A percentile compares a stretch with the other conserved stretches of the same genome.
Conservation (phyloP, 2,329 filamentous ascomycete genomes). For the Talaromyces pinophilus region DNA sequence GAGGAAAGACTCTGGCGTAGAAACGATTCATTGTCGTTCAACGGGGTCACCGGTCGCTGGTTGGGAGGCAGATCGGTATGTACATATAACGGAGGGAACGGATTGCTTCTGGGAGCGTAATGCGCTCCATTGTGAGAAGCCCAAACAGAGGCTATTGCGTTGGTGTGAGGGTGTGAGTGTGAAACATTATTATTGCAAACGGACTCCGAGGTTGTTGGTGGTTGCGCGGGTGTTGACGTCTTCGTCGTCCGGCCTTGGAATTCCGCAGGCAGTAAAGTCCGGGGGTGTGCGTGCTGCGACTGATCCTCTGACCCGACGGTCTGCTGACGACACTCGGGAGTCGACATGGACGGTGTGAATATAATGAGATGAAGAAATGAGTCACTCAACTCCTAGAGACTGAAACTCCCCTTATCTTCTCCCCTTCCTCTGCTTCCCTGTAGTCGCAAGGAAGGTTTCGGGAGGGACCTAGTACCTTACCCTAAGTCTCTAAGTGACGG, state of each 20-base stretch:
- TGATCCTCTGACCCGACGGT: conserved; percentile 21
- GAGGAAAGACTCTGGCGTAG: conserved; percentile 46
- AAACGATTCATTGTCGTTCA: conserved; percentile 36
- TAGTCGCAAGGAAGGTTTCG: conserved; percentile 4
- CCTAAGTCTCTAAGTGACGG: conserved; percentile 6
- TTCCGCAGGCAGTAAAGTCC: conserved; percentile 15
- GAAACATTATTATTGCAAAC: conserved; percentile 20
- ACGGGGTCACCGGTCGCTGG: conserved; percentile 31
- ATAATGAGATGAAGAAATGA: not conserved
- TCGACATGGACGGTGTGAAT: conserved; percentile 17
- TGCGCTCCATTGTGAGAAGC: conserved; percentile 17
- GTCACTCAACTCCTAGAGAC: not conserved
- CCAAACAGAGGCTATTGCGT: conserved; percentile 14
- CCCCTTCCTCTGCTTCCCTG: not conserved
- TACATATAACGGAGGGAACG: conserved; percentile 37
- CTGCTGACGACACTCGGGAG: conserved; percentile 20
- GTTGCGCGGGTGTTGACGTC: conserved; percentile 10
- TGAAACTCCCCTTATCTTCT: not conserved
- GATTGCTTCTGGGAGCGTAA: conserved; percentile 15
- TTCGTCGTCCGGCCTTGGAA: conserved; percentile 15
- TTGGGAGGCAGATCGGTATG: conserved; percentile 35
- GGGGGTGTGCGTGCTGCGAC: conserved; percentile 12
- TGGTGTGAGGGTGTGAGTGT: conserved; percentile 8
- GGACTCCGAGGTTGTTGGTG: conserved; percentile 15
- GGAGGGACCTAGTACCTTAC: not conserved